Conservation (phyloP, 2,329 filamentous ascomycete species). For the Thermoascus crustaceus region DNA sequence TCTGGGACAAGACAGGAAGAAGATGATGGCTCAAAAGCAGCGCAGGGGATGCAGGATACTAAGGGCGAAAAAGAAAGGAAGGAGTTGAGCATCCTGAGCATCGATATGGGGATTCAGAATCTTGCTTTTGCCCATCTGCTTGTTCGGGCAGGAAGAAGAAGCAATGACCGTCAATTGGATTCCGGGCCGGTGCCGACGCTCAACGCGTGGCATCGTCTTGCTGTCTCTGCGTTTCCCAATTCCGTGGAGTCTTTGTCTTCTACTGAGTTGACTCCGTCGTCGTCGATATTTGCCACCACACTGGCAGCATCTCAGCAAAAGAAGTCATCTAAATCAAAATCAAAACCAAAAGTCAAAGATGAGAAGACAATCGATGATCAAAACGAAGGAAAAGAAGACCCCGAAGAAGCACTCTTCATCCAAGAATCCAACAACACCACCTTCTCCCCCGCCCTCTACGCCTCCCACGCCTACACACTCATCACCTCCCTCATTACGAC, state of each 20-base stretch:
- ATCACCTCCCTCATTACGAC: slow-evolving; percentile 41
- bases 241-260: too few species aligned
- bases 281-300: too few species aligned
- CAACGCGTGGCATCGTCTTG: slow-evolving; percentile 36
- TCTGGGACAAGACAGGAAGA: slow-evolving; percentile 1
- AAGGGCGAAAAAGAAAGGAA: too few species aligned
- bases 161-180: background rate
- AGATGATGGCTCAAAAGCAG: background rate
- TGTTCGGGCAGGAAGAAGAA: slow-evolving; percentile 15
- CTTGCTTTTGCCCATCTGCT: slow-evolving; percentile 62
- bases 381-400: background rate
- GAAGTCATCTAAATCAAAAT: too few species aligned
- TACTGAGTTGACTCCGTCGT: background rate
- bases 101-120: slow-evolving; percentile 80
- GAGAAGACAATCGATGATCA: background rate
- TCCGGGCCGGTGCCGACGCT: slow-evolving; percentile 12
- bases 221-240: slow-evolving; percentile 19
- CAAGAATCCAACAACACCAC: slow-evolving; percentile 13
- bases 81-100: slow-evolving; percentile 56
- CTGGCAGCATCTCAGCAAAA: background rate
- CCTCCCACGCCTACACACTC: slow-evolving; percentile 48
- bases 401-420: background rate
- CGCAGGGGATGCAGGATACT: too few species aligned
- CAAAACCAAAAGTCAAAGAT: too few species aligned
- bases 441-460: slow-evolving; percentile 48